Evolutionary conservation across 2,329 filamentous ascomycete species (phyloP).

Genomic region (Aspergillus pseudoviridinutans): DNA sequence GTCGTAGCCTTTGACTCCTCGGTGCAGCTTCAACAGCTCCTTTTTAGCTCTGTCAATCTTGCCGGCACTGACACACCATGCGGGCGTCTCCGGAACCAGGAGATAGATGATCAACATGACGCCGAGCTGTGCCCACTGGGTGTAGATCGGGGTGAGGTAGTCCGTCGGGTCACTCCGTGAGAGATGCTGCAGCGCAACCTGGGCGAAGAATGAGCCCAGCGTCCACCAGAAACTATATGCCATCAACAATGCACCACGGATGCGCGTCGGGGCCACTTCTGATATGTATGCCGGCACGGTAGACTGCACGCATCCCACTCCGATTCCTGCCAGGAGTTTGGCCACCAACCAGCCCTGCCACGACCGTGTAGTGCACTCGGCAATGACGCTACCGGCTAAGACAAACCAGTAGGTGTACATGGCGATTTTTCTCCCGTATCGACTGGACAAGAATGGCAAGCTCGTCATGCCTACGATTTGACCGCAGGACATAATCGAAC

Average conservation of each 20-base stretch:
- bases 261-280: slow-evolving; percentile 4
- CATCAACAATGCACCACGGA: slow-evolving; percentile 8
- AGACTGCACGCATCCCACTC: slow-evolving; percentile 5
- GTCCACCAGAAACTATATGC: slow-evolving; percentile 11
- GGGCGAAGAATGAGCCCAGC: slow-evolving; percentile 7
- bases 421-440: slow-evolving; percentile 3
- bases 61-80: slow-evolving; percentile 4
- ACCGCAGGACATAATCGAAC: slow-evolving; percentile 8
- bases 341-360: slow-evolving; percentile 6
- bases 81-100: slow-evolving; percentile 1
- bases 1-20: slow-evolving; percentile 2
- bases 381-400: slow-evolving; percentile 3
- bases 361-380: neutral
- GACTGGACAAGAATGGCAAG: slow-evolving; percentile 8
- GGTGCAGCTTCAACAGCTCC: slow-evolving; percentile 1
- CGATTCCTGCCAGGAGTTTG: slow-evolving; percentile 5
- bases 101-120: slow-evolving; percentile 7
- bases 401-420: slow-evolving; percentile 10
- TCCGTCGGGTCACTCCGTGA: neutral
- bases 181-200: slow-evolving; percentile 6
- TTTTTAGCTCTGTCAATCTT: slow-evolving; percentile 2
- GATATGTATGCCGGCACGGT: slow-evolving; percentile 7
- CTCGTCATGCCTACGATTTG: slow-evolving; percentile 10
- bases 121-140: slow-evolving; percentile 6
- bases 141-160: slow-evolving; percentile 4